Evolutionary conservation across 2,329 filamentous ascomycete species (phyloP).

Genomic region (Xylariales sp.): DNA sequence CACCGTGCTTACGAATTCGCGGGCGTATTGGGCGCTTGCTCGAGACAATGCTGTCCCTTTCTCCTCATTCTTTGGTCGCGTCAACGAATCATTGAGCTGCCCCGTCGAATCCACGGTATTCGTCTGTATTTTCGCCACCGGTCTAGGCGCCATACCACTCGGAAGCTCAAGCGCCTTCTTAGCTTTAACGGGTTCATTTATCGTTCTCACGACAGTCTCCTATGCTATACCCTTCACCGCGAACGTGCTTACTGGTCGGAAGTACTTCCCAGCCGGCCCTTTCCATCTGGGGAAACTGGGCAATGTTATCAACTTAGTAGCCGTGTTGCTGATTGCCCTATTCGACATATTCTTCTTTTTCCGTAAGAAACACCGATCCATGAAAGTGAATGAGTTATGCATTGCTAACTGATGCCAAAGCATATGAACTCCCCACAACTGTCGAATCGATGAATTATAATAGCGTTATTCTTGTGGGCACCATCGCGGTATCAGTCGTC

Average conservation of each 20-base stretch:
- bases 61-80: conserved; percentile 61
- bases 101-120: conserved; percentile 69
- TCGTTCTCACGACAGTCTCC: conserved; percentile 66
- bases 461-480: conserved; percentile 64
- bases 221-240: conserved; percentile 62
- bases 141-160: conserved; percentile 67
- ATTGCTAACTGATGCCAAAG: conserved; percentile 42
- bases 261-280: conserved; percentile 62
- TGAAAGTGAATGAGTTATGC: not conserved
- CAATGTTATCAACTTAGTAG: conserved; percentile 59
- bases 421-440: conserved; percentile 56
- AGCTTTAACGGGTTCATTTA: conserved; percentile 68
- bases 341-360: conserved; percentile 72
- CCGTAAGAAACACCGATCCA: conserved; percentile 54
- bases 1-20: conserved; percentile 62
- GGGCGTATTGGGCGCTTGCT: conserved; percentile 64
- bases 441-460: conserved; percentile 64
- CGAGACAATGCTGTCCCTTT: conserved; percentile 72
- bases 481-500: conserved; percentile 57
- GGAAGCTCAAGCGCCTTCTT: conserved; percentile 66
- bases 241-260: conserved; percentile 64
- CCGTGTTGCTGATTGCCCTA: conserved; percentile 64
- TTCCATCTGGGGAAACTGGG: conserved; percentile 67
- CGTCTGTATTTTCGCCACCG: conserved; percentile 62
- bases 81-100: conserved; percentile 66